Percentiles rank a stretch among this genome's conserved stretches.
These are phyloP conservation scores for Barnettozyma hawaiiensis DNA, from an alignment of 1,139 yeast species.

Conservation along the genomic window DNA sequence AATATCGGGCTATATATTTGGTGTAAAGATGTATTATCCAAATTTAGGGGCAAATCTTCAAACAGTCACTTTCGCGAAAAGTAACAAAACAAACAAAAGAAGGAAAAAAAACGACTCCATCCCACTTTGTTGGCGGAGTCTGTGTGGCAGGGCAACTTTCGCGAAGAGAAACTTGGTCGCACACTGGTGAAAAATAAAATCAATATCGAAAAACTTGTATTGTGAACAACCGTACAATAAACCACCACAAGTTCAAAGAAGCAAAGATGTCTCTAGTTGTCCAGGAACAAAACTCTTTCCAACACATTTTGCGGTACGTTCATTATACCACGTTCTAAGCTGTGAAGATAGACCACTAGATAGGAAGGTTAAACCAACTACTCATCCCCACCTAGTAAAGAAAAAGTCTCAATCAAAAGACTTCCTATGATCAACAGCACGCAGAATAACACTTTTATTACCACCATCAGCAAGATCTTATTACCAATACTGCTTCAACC, in stretches of 20 bases:
- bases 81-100: no score
- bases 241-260: constrained; percentile 9
- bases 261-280: constrained; percentile 90
- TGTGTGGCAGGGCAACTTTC: neutral
- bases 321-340: neutral
- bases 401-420: no score
- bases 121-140: no score
- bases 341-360: neutral
- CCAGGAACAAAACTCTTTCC: constrained; percentile 99
- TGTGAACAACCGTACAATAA: constrained; percentile 7
- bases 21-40: neutral
- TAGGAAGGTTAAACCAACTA: neutral
- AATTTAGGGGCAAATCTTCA: neutral
- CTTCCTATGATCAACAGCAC: no score
- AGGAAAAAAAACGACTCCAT: no score
- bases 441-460: no score
- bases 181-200: constrained; percentile 22
- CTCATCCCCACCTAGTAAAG: no score
- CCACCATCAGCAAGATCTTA: no score
- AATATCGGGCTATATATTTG: neutral
- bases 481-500: no score
- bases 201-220: constrained; percentile 7
- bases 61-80: constrained; percentile 7
- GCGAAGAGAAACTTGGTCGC: constrained; percentile 4
- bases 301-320: constrained; percentile 99